phyloP scores from a whole-genome alignment of 148 eudicot genomes.

The Arctostaphylos glauca region DNA sequence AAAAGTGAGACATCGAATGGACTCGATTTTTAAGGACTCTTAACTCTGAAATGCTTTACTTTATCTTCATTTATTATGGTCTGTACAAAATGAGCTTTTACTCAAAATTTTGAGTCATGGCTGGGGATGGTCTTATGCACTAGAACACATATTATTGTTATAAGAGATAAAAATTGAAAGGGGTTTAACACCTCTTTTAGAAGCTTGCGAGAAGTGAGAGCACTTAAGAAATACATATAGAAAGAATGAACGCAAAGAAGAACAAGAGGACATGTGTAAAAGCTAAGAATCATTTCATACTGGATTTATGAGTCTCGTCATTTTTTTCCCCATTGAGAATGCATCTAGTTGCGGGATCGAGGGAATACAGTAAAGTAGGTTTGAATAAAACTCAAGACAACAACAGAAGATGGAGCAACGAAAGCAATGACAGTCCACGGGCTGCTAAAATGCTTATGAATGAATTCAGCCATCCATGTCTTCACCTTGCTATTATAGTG shows the following conservation, averaged over 20 bases:
- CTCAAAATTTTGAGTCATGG: too few species aligned
- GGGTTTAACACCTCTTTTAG: too few species aligned
- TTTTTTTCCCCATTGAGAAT: background rate
- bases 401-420: background rate
- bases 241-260: background rate
- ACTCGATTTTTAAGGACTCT: too few species aligned
- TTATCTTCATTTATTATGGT: too few species aligned
- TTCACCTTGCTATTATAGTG: background rate
- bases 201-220: too few species aligned
- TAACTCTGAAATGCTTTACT: too few species aligned
- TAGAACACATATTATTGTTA: too few species aligned
- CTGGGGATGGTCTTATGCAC: too few species aligned
- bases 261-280: background rate
- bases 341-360: background rate
- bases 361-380: background rate
- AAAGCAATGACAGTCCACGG: conserved; percentile 12
- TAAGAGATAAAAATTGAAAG: too few species aligned
- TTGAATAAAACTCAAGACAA: background rate
- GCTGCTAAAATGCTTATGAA: background rate
- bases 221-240: too few species aligned
- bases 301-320: background rate
- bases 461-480: conserved; percentile 8
- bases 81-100: too few species aligned
- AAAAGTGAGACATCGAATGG: too few species aligned
- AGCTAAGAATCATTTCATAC: background rate